A percentile compares a stretch with the other conserved stretches of the same genome.
Conservation (phyloP, 2,329 filamentous ascomycete species). For the Mariannaea elegans region DNA sequence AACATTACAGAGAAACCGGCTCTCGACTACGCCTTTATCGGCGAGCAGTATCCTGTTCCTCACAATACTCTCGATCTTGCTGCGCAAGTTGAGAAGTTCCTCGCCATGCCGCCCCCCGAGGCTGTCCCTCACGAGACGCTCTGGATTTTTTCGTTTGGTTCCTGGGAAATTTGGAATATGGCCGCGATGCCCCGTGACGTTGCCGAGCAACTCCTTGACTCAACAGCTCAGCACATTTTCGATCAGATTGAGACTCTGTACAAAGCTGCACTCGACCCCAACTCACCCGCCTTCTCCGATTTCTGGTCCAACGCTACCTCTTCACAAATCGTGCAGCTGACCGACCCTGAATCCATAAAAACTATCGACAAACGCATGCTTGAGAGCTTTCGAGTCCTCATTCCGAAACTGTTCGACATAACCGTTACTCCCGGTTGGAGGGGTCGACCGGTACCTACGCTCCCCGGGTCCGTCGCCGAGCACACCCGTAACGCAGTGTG, state of each 20-base stretch:
- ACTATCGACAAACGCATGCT: conserved; percentile 41
- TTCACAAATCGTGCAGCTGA: conserved; percentile 39
- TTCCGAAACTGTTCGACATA: conserved; percentile 63
- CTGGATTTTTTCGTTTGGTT: conserved; percentile 63
- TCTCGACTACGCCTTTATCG: conserved; percentile 54
- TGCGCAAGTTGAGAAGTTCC: conserved; percentile 56
- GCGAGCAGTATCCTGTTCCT: conserved; percentile 53
- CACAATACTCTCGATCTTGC: conserved; percentile 52
- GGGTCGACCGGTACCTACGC: conserved; percentile 52
- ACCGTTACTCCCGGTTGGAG: conserved; percentile 64
- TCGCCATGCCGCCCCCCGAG: conserved; percentile 48
- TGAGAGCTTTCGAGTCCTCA: conserved; percentile 59
- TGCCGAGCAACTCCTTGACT: conserved; percentile 49
- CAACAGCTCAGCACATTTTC: conserved; percentile 52
- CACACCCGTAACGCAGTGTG: conserved; percentile 64
- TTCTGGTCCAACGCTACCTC: conserved; percentile 46
- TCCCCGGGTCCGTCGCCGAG: conserved; percentile 58
- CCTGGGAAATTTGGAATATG: conserved; percentile 64
- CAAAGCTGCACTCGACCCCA: conserved; percentile 50
- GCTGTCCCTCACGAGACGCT: conserved; percentile 56
- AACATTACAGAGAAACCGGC: conserved; percentile 47
- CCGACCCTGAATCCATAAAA: conserved; percentile 32
- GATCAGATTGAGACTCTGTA: conserved; percentile 58
- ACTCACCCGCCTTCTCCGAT: conserved; percentile 57
- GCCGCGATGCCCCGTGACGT: conserved; percentile 54